Base-by-base conservation (phyloP, 768 basidiomycete genomes). In the Lyophyllum semitale region DNA sequence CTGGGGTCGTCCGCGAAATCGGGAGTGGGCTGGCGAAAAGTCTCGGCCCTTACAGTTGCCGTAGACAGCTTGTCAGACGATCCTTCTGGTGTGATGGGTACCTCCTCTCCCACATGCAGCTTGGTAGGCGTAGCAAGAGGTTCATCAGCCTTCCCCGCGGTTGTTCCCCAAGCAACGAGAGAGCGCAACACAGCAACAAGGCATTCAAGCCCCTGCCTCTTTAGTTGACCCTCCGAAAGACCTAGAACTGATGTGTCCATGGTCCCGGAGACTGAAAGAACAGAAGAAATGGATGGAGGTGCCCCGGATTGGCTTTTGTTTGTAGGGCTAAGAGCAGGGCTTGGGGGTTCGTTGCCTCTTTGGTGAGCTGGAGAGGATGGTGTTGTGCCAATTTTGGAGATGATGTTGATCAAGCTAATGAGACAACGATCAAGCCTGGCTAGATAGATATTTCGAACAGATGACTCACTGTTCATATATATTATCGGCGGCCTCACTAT, bases 151-250 rank as follows among this genome's bases (percentile, higher is more conserved):
- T 79, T 82, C 29, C 72, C 75, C 29, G 84, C 68, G 23, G 79
- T 75, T 17, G 83, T 91, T 4, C 91, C 93, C 97, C 97, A 99
- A 8, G 84, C 81, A 7, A 97, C 93, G 26, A 99, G 82, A 2
- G 94, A 96, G 58, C 90, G 84, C 45, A 99, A 76, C 5, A 97
- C 89, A 41, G 89, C 81, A 32, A 91, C 93, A 12, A 98, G 81
- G 67, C 93, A 95, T 67, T 98, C 96, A n/a, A 98, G 79, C n/a
- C 89, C 88, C 66, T 98, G 96, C 51, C 92, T 79, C 57, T 90
- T 84, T 20, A 98, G 77, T 63, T 95, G 94, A 45, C 78, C 77
- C 67, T 99, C 97, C 1, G 93, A 87, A 37, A 87, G 76, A 15
- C 88, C 88, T 56, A 88, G 78, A 8, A 76, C 70, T 18, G 87